Base-by-base conservation (phyloP, 768 basidiomycete genomes). In the Boletus subparvulus region DNA sequence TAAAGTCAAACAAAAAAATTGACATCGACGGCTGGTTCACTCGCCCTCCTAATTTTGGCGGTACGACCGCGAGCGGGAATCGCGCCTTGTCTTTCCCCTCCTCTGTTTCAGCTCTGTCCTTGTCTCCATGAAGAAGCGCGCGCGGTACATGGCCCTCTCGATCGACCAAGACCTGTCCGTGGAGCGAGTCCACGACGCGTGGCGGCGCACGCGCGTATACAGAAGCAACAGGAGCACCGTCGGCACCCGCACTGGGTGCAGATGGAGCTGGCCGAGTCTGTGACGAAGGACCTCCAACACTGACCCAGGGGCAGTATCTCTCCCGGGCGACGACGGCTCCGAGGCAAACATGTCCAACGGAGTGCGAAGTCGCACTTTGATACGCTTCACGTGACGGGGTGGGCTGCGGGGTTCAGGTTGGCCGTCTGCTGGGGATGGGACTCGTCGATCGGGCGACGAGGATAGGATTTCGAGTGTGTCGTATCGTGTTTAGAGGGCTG, bases 331-430 rank as follows among this genome's bases (percentile, higher is more conserved):
- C 0, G 64, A 17, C 26, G 66, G 47, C 19, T 59, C 43, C 0
- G 68, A 65, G 14, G 44, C 50, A 50, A 68, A 70, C 9, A 58
- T 2, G 17, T 64, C 69, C 4, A 61, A 59, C 2, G 58, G 28
- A 1, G 35, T 12, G 5, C 52, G 50, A 30, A 41, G 40, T 39
- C 64, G 62, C 19, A 64, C 52, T n/a, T 52, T 54, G 13, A 50
- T 10, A 35, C 37, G 54, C 32, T 55, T 63, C n/a, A 44, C 53
- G 14, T 47, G 21, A 14, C 43, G 50, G 6, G 48, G 33, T 24
- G 53, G 14, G n/a, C 28, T 28, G 30, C 6, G 21, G 4, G 41
- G 1, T 17, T 37, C 39, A 3, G 42, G 10, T 7, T 13, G 26
- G 6, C 33, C 19, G 26, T 51, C n/a, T 7, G 9, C 32, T 17